A percentile compares a stretch with the other conserved stretches of the same genome.
Evolutionary conservation across 176 grass and related monocot species (phyloP).

Genomic region (Ananas comosus): DNA sequence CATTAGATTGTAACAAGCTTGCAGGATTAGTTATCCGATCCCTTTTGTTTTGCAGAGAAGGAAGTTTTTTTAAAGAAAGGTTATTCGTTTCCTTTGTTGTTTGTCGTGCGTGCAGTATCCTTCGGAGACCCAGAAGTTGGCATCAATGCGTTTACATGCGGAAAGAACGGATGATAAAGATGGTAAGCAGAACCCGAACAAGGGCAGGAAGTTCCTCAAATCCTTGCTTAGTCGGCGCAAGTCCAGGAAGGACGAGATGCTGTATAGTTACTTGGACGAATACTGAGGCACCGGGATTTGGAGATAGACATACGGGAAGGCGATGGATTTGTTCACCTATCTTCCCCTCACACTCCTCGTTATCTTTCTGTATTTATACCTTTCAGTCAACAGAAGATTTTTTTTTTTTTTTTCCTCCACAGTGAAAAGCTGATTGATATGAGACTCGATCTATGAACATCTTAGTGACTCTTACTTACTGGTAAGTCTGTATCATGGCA

Average conservation of each 20-base stretch:
- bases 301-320: background rate
- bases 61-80: too few species aligned
- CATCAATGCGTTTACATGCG: constrained; percentile 42
- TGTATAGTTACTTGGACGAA: constrained; percentile 58
- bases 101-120: constrained; percentile 18
- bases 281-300: constrained; percentile 24
- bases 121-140: constrained; percentile 53
- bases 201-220: constrained; percentile 77
- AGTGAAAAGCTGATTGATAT: too few species aligned
- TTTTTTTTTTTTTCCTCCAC: too few species aligned
- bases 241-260: constrained; percentile 74
- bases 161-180: constrained; percentile 48
- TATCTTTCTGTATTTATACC: background rate
- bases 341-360: background rate
- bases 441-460: too few species aligned
- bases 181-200: constrained; percentile 52
- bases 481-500: too few species aligned
- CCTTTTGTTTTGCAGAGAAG: too few species aligned
- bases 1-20: background rate
- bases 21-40: background rate
- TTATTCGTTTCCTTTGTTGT: constrained; percentile 1
- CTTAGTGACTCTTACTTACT: too few species aligned
- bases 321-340: background rate
- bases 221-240: constrained; percentile 79
- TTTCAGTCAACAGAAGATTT: background rate